A percentile compares a stretch with the other conserved stretches of the same genome.
These are phyloP conservation scores for Yamadazyma blattariae DNA, from an alignment of 1,139 yeast species.

Conservation along the genomic window DNA sequence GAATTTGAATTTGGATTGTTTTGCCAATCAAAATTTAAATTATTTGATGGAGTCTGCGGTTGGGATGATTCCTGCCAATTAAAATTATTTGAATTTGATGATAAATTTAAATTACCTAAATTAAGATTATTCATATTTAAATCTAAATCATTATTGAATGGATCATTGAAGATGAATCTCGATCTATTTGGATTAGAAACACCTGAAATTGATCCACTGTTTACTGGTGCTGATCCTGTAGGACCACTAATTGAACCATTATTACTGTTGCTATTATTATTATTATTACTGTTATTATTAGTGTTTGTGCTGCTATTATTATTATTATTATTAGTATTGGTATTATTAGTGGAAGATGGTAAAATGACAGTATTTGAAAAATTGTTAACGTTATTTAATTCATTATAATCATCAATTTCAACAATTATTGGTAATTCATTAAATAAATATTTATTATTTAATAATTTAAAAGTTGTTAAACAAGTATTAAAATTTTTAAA, in stretches of 20 bases:
- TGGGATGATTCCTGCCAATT: conserved; percentile 22
- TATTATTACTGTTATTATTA: conserved; percentile 15
- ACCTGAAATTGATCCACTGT: conserved; percentile 2
- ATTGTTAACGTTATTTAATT: conserved; percentile 14
- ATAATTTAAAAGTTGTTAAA: conserved; percentile 62
- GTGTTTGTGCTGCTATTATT: background rate
- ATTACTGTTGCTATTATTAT: background rate
- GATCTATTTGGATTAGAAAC: conserved; percentile 35
- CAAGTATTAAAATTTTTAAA: conserved; percentile 67
- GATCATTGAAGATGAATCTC: conserved; percentile 69
- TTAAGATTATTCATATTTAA: conserved; percentile 12
- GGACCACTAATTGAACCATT: background rate
- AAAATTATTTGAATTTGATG: background rate
- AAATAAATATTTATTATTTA: conserved; percentile 65
- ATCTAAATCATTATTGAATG: conserved; percentile 30
- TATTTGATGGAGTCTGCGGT: conserved; percentile 39
- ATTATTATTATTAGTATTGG: background rate
- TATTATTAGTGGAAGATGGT: conserved; percentile 1
- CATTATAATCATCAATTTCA: conserved; percentile 39
- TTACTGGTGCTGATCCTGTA: background rate
- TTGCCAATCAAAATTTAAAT: conserved; percentile 34
- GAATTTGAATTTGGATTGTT: background rate
- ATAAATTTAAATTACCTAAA: background rate
- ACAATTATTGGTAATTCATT: conserved; percentile 54
- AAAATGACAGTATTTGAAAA: conserved; percentile 4